Evolutionary conservation across 768 basidiomycete species (phyloP).

Genomic region (Suillus brevipes): DNA sequence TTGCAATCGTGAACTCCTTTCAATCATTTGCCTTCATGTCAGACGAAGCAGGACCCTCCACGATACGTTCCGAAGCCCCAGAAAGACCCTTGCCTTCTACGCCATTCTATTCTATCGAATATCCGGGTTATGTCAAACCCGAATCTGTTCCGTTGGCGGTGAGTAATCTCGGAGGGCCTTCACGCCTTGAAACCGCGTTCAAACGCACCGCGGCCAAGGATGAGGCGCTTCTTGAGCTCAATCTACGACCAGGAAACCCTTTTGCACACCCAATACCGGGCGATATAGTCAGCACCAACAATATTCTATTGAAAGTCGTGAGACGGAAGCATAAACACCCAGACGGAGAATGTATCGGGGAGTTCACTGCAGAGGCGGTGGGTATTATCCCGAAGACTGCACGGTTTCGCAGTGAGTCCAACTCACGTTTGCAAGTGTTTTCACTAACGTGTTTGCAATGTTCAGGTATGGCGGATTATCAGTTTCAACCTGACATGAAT

Average conservation of each 20-base stretch:
- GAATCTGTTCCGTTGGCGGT: conserved; percentile 64
- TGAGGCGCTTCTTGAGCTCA: conserved; percentile 73
- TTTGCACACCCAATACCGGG: conserved; percentile 86
- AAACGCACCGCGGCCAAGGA: conserved; percentile 61
- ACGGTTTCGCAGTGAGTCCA: conserved; percentile 80
- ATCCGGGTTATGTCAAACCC: conserved; percentile 79
- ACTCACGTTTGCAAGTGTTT: not conserved
- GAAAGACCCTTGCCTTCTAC: conserved; percentile 51
- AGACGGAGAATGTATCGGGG: conserved; percentile 45
- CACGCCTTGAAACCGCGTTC: conserved; percentile 75
- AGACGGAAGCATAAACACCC: conserved; percentile 59
- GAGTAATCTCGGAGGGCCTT: conserved; percentile 66
- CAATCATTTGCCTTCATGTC: not conserved
- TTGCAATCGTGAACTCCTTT: not conserved
- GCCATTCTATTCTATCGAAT: conserved; percentile 81
- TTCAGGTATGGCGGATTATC: conserved; percentile 91
- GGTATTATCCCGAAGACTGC: conserved; percentile 82
- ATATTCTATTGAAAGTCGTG: conserved; percentile 83
- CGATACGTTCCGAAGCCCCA: conserved; percentile 31
- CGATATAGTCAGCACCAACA: conserved; percentile 72
- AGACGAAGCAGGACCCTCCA: conserved; percentile 12
- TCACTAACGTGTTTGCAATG: not conserved
- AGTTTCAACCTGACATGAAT: conserved; percentile 73
- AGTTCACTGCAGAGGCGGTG: conserved; percentile 72
- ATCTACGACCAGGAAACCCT: conserved; percentile 68